phyloP scores from a whole-genome alignment of 495 filamentous ascomycete genomes.

The Hypoxylon lenormandii region DNA sequence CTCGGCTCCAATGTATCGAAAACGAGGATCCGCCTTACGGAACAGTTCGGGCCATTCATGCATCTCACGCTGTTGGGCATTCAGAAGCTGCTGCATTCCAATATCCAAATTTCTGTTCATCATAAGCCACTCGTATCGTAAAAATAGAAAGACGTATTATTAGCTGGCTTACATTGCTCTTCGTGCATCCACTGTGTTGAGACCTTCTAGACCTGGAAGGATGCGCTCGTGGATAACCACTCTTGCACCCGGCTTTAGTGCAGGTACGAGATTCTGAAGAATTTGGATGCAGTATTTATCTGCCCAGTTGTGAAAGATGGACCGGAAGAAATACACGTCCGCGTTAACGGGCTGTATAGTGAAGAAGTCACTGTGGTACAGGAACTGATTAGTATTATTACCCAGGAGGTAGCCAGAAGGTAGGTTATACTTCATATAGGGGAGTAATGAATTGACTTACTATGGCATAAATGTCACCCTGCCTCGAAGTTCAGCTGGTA shows the following conservation, averaged over 20 bases:
- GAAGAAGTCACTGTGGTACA: constrained; percentile 57
- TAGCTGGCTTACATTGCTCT: constrained; percentile 38
- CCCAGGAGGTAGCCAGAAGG: too few relatives aligned
- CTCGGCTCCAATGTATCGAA: constrained; percentile 32
- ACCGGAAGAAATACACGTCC: constrained; percentile 65
- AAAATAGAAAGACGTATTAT: too few relatives aligned
- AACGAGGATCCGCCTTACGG: constrained; percentile 34
- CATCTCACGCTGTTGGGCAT: constrained; percentile 38
- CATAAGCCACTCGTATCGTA: too few relatives aligned
- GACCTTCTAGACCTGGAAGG: constrained; percentile 47
- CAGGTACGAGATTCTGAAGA: constrained; percentile 55
- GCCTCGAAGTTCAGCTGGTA: constrained; percentile 40
- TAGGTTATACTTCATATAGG: too few relatives aligned
- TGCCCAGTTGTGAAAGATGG: constrained; percentile 65
- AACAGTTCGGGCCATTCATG: constrained; percentile 46
- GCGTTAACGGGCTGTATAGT: constrained; percentile 60
- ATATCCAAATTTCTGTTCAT: constrained; percentile 35
- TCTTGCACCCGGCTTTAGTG: constrained; percentile 53
- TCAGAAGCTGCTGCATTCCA: constrained; percentile 43
- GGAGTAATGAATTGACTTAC: constrained; percentile 20
- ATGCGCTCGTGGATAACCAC: constrained; percentile 60
- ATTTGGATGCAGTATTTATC: constrained; percentile 58
- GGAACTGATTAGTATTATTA: background rate
- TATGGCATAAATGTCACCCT: constrained; percentile 59
- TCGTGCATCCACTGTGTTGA: constrained; percentile 30